A percentile compares a stretch with the other conserved stretches of the same genome.
Evolutionary conservation across 1,139 yeast genomes (phyloP).

Genomic region (Zygosaccharomyces pseudobailii): DNA sequence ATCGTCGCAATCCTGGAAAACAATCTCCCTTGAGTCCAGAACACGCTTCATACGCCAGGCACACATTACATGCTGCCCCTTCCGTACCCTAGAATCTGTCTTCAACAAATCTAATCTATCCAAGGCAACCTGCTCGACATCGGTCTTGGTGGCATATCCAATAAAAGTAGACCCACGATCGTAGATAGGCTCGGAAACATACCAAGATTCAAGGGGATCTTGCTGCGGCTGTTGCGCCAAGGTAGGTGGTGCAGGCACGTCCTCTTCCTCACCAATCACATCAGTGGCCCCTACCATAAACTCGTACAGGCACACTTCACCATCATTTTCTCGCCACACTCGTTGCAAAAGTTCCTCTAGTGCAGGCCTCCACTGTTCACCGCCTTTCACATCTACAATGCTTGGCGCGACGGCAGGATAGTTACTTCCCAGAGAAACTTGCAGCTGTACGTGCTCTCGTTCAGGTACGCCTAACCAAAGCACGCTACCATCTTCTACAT

Average conservation of each 20-base stretch:
- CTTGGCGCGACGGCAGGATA: conserved; percentile 69
- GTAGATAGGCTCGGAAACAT: conserved; percentile 63
- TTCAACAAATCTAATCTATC: conserved; percentile 47
- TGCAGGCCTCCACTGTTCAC: conserved; percentile 32
- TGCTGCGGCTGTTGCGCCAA: neutral
- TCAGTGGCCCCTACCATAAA: conserved; percentile 61
- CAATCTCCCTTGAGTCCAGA: conserved; percentile 36
- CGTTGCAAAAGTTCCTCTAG: conserved; percentile 41
- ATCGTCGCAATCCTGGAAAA: conserved; percentile 84
- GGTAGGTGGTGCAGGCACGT: conserved; percentile 12
- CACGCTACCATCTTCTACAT: conserved; percentile 36
- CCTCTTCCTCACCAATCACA: conserved; percentile 33
- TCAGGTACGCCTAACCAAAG: conserved; percentile 60
- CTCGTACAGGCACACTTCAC: conserved; percentile 69
- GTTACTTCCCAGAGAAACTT: conserved; percentile 59
- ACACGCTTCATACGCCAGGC: conserved; percentile 68
- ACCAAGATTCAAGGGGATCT: conserved; percentile 67
- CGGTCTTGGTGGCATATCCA: conserved; percentile 63
- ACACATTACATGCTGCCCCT: conserved; percentile 75
- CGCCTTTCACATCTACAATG: conserved; percentile 46
- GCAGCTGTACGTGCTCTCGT: conserved; percentile 52
- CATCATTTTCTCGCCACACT: conserved; percentile 46
- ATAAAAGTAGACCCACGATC: conserved; percentile 87
- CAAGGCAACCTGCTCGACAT: conserved; percentile 61
- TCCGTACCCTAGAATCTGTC: conserved; percentile 59